Evolutionary conservation across 1,284 basidiomycete species (phyloP).

Genomic region (Rhodotorula sp.): DNA sequence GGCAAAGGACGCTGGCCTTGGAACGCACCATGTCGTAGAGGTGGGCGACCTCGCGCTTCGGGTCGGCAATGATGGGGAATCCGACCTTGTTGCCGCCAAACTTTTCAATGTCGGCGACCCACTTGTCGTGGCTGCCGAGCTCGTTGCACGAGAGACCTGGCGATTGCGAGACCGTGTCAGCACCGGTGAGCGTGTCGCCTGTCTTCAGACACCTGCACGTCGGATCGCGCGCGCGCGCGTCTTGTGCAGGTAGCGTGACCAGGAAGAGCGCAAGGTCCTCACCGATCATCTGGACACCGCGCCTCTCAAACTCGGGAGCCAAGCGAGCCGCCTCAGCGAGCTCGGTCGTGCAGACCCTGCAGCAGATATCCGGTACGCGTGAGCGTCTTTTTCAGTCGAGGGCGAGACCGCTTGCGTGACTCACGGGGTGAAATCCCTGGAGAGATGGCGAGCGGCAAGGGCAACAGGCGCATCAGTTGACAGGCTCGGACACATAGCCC

Average conservation of each 20-base stretch:
- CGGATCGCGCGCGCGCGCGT: no score
- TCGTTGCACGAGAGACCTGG: constrained; percentile 90
- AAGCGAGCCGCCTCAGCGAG: constrained; percentile 90
- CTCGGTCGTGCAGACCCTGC: constrained; percentile 70
- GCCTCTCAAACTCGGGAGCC: constrained; percentile 76
- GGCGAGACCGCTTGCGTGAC: background rate
- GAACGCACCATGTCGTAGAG: constrained; percentile 81
- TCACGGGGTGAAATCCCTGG: constrained; percentile 57
- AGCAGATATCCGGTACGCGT: background rate
- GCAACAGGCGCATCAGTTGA: background rate
- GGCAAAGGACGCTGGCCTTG: background rate
- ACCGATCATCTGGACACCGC: constrained; percentile 90
- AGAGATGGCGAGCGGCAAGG: constrained; percentile 25
- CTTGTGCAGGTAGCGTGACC: background rate
- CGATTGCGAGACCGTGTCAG: no score
- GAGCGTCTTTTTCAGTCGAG: background rate
- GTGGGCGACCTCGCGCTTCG: constrained; percentile 81
- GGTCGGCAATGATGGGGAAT: constrained; percentile 94
- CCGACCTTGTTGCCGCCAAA: constrained; percentile 67
- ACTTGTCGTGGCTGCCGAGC: constrained; percentile 68
- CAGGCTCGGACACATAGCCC: no score
- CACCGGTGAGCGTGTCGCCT: no score
- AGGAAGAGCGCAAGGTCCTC: constrained; percentile 64
- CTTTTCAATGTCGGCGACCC: constrained; percentile 58
- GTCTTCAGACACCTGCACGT: background rate